Evolutionary conservation across 2,329 filamentous ascomycete species (phyloP), one percentile per base, ranked within the genome.

Genomic region (Colletotrichum sp.): DNA sequence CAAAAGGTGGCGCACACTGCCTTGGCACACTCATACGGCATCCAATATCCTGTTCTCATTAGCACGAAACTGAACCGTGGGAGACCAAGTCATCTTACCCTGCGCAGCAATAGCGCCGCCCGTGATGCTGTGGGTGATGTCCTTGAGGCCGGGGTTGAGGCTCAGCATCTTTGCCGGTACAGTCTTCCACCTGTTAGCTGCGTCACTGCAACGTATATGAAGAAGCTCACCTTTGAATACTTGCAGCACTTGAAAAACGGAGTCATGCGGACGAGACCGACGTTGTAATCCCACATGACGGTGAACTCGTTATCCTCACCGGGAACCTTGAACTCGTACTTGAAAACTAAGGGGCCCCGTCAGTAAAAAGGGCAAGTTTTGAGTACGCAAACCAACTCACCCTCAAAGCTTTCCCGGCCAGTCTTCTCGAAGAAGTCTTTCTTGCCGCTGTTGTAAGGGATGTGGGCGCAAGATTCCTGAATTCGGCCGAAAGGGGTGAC

Each of bases 231-330:
- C 92, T 99, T 99, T 78, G 93, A 91, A 82, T 96, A 96, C 78
- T 94, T 93, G 82, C 93, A 93, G 78, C 94, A 96, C 84, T 98
- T 98, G 90, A 98, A 98, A 82, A 98, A 95, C 32, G 96, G 94
- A 3, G 96, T 98, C 84, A 98, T 97, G 77, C 96, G 93, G 77
- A 98, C 96, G 34, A 98, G 92, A 10, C 97, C 97, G 77, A 96
- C 92, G 80, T 97, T 96, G 86, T 98, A 98, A 84, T 99, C 97
- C 97, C 97, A 99, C 91, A 98, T 96, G 76, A 98, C 93, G 1
- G 91, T 91, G 83, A 94, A 96, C 68, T 91, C 88, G 77, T 88
- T 89, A 3, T 93, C 89, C 61, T 94, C 91, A 13, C 89, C 91
- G 1, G 94, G 94, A 5, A 94, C 83, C 79, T 89, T 91, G 87